phyloP scores from a whole-genome alignment of 1,139 yeast genomes.

The Geotrichum fermentans region DNA sequence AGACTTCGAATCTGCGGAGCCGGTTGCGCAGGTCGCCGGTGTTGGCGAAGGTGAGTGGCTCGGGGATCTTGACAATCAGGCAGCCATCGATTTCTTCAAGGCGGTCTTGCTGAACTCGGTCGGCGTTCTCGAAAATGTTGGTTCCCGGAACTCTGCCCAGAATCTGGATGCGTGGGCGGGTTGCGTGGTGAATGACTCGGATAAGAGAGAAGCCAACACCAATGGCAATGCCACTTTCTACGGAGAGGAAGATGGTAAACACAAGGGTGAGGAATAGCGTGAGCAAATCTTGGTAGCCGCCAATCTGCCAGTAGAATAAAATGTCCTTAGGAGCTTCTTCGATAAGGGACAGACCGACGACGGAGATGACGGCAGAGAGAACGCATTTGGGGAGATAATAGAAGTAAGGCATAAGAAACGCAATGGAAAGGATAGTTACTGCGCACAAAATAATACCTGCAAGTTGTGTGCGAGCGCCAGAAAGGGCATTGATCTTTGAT shows the following conservation, averaged over 20 bases:
- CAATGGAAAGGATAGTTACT: conserved; percentile 61
- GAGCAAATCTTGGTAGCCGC: conserved; percentile 71
- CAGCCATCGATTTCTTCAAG: conserved; percentile 78
- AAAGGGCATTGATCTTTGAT: conserved; percentile 78
- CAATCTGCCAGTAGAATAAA: conserved; percentile 63
- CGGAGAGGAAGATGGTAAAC: conserved; percentile 73
- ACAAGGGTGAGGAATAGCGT: conserved; percentile 69
- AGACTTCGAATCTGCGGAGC: conserved; percentile 69
- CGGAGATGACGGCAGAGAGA: conserved; percentile 73
- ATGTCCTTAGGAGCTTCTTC: conserved; percentile 87
- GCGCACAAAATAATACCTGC: conserved; percentile 79
- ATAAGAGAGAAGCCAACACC: conserved; percentile 79
- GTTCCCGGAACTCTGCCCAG: conserved; percentile 79
- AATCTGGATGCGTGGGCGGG: conserved; percentile 84
- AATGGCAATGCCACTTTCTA: conserved; percentile 82
- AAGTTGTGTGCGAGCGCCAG: conserved; percentile 81
- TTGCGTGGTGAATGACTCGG: conserved; percentile 77
- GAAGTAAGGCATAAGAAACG: conserved; percentile 56
- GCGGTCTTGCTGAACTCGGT: conserved; percentile 37
- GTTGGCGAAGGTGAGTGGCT: conserved; percentile 88
- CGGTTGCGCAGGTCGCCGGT: conserved; percentile 76
- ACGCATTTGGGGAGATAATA: conserved; percentile 77
- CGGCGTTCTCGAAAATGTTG: conserved; percentile 72
- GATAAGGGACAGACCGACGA: conserved; percentile 70
- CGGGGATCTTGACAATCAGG: conserved; percentile 81